Conservation (phyloP, 768 basidiomycete species). For the Filobasidium floriforme region DNA sequence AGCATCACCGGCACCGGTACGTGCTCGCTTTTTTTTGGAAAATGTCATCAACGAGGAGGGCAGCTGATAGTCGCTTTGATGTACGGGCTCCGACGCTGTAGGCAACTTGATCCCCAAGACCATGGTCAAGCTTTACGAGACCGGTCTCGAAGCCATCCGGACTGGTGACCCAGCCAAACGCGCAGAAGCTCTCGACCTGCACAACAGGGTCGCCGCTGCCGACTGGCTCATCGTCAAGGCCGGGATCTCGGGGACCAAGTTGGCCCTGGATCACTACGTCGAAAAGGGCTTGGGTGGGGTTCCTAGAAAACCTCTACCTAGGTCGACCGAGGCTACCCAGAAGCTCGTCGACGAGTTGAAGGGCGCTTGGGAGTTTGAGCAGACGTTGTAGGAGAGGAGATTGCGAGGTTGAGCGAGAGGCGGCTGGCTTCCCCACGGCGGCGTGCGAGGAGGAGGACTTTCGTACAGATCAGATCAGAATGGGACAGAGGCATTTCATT, state of each 20-base stretch:
- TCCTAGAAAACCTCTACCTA: slow-evolving; percentile 41
- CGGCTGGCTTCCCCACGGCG: too few relatives aligned
- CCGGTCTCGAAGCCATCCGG: slow-evolving; percentile 38
- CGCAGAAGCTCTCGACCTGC: slow-evolving; percentile 42
- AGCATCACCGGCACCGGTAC: slow-evolving; percentile 53
- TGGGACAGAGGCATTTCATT: too few relatives aligned
- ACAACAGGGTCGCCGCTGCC: slow-evolving; percentile 43
- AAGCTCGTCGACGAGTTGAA: slow-evolving; percentile 43
- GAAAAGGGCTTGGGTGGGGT: slow-evolving; percentile 42
- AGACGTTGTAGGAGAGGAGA: background rate
- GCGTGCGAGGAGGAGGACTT: too few relatives aligned
- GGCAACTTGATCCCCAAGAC: slow-evolving; percentile 48
- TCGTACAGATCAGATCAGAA: too few relatives aligned
- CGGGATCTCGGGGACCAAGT: slow-evolving; percentile 45
- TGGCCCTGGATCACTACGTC: slow-evolving; percentile 42
- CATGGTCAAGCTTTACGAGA: slow-evolving; percentile 45
- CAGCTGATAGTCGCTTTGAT: too few relatives aligned
- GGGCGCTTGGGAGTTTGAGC: slow-evolving; percentile 41
- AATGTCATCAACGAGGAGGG: too few relatives aligned
- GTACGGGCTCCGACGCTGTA: too few relatives aligned
- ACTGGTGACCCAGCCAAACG: slow-evolving; percentile 36
- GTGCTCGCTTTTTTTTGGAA: too few relatives aligned
- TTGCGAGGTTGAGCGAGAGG: too few relatives aligned
- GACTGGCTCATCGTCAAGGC: slow-evolving; percentile 47
- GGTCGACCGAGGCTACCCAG: slow-evolving; percentile 34